Evolutionary conservation across 805 yeast genomes (phyloP).

Genomic region (Candida morakotiae): DNA sequence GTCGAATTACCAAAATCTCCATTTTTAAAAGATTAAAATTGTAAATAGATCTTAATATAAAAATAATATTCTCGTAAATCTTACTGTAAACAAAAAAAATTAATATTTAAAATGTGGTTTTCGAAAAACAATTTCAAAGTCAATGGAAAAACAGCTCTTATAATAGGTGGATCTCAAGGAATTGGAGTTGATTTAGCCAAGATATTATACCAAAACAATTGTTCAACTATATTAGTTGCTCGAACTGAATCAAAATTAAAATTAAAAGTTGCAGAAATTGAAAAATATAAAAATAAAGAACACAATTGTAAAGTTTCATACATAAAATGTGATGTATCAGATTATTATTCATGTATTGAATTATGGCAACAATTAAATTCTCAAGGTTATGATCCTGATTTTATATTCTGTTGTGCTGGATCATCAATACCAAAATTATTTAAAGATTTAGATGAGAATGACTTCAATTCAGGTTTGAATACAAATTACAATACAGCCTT

Average conservation of each 20-base stretch:
- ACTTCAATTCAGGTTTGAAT: conserved; percentile 57
- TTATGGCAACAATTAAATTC: conserved; percentile 34
- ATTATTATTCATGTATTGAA: conserved; percentile 44
- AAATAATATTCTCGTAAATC: not conserved
- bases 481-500: conserved; percentile 73
- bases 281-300: conserved; percentile 16
- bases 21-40: conserved; percentile 12
- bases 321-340: conserved; percentile 62
- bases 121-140: conserved; percentile 24
- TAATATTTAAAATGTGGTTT: conserved; percentile 18
- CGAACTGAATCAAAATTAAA: conserved; percentile 62
- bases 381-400: conserved; percentile 53
- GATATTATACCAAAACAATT: conserved; percentile 48
- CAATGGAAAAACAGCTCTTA: conserved; percentile 54
- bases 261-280: conserved; percentile 44
- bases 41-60: conserved; percentile 4
- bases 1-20: conserved; percentile 32
- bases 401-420: conserved; percentile 85
- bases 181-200: conserved; percentile 77
- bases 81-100: not conserved
- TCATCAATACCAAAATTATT: conserved; percentile 76
- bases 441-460: conserved; percentile 55
- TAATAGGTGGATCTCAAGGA: conserved; percentile 97
- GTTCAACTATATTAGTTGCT: conserved; percentile 72
- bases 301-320: conserved; percentile 30